Percentiles rank a stretch among this genome's conserved stretches.
These are phyloP conservation scores for Bertia moriformis DNA, from an alignment of 2,329 filamentous ascomycete genomes.

Conservation along the genomic window DNA sequence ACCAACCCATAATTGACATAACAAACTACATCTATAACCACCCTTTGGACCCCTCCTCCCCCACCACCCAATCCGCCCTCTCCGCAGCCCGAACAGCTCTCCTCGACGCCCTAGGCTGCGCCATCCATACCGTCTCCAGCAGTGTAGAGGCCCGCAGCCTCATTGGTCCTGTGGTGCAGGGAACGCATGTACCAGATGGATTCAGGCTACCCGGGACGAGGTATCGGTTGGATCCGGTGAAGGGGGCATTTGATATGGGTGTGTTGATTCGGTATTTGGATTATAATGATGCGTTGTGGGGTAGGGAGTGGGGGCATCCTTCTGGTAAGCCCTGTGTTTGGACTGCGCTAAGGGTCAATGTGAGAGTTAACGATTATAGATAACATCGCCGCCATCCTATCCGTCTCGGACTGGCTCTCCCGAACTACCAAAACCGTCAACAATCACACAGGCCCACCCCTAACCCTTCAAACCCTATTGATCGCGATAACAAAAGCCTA, in stretches of 20 bases:
- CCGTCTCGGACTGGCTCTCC: constrained; percentile 16
- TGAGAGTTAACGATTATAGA: constrained; percentile 8
- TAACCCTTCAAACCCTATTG: constrained; percentile 17
- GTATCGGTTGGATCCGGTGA: constrained; percentile 16
- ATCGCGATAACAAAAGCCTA: constrained; percentile 21
- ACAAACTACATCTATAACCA: background rate
- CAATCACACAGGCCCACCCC: background rate
- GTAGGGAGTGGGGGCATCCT: constrained; percentile 25
- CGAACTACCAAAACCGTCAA: background rate
- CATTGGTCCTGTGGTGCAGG: background rate
- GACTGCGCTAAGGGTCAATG: too few relatives aligned
- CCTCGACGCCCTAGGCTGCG: constrained; percentile 1
- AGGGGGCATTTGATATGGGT: constrained; percentile 22
- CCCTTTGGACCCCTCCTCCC: background rate
- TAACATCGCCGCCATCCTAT: constrained; percentile 20
- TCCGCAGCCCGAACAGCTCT: background rate
- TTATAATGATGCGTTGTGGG: constrained; percentile 22
- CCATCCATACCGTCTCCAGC: background rate
- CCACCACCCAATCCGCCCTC: background rate
- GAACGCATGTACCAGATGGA: background rate
- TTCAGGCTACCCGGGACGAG: constrained; percentile 20
- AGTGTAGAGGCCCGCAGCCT: background rate
- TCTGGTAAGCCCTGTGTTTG: constrained; percentile 6
- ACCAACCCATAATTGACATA: background rate
- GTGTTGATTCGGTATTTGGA: constrained; percentile 22